phyloP scores from a whole-genome alignment of 148 eudicot species.

The Fagopyrum homotropicum region DNA sequence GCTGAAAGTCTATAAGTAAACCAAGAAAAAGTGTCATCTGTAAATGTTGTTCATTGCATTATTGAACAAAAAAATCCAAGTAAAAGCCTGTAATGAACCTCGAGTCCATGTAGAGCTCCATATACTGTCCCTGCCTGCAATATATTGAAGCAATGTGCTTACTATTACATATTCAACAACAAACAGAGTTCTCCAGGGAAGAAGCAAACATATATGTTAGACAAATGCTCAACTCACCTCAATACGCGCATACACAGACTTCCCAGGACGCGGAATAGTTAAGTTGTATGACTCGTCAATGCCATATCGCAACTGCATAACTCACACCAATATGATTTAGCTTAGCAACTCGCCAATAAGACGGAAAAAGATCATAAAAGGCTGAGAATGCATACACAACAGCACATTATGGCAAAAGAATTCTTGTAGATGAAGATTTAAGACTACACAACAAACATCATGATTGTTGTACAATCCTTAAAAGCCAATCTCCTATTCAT shows the following conservation, averaged over 20 bases:
- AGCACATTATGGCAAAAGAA: background rate
- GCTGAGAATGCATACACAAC: background rate
- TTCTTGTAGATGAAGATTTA: background rate
- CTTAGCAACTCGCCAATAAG: background rate
- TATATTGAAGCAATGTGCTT: background rate
- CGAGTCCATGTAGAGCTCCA: conserved; percentile 89
- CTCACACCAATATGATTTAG: conserved; percentile 15
- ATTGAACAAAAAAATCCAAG: background rate
- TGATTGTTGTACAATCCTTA: background rate
- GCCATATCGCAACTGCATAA: conserved; percentile 62
- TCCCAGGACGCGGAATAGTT: conserved; percentile 38
- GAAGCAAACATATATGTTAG: background rate
- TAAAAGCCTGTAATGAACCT: conserved; percentile 36
- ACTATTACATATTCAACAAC: background rate
- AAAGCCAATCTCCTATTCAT: background rate
- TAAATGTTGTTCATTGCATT: background rate
- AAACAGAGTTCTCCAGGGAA: background rate
- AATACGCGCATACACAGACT: conserved; percentile 48
- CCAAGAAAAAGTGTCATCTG: background rate
- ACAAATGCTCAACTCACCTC: conserved; percentile 31
- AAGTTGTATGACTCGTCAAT: conserved; percentile 79
- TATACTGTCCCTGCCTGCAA: conserved; percentile 87
- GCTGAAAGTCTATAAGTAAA: conserved; percentile 72
- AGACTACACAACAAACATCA: background rate
- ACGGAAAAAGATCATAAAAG: background rate